phyloP scores from a whole-genome alignment of 352 stramenopile species.

The Globisporangium barbulae region DNA sequence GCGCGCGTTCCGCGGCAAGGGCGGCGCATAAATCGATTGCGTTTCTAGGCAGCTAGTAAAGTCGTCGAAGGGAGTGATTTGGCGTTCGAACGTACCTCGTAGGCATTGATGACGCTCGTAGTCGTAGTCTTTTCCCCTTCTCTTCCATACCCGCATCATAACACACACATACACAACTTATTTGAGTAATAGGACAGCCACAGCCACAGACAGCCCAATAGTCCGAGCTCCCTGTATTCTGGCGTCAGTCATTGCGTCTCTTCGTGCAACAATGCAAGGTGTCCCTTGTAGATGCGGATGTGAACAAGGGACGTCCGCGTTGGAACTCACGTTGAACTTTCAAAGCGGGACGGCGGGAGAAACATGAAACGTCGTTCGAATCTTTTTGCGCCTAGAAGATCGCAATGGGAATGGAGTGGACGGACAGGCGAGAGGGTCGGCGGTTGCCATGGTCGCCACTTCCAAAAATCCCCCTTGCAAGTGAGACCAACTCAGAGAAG shows the following conservation, averaged over 20 bases:
- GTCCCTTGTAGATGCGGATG: not conserved
- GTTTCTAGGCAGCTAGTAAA: conserved; percentile 1
- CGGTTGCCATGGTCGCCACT: too few species aligned
- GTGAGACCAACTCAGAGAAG: too few species aligned
- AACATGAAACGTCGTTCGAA: conserved; percentile 5
- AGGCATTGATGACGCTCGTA: not conserved
- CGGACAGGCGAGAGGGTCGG: too few species aligned
- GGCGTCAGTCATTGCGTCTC: not conserved
- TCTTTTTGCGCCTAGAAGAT: conserved; percentile 1
- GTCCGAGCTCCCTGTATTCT: too few species aligned
- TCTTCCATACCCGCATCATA: not conserved
- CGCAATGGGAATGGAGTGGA: not conserved
- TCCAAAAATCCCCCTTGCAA: not conserved
- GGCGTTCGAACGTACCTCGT: not conserved
- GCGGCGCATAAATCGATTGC: conserved; percentile 53
- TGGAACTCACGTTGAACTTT: not conserved
- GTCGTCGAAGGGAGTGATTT: not conserved
- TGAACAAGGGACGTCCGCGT: not conserved
- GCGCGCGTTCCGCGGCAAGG: conserved; percentile 73
- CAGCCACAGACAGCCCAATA: not conserved
- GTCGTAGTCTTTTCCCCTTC: not conserved
- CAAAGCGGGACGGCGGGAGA: not conserved
- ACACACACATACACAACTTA: conserved; percentile 9
- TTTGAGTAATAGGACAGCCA: conserved; percentile 12
- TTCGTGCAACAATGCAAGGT: not conserved